phyloP scores from a whole-genome alignment of 805 yeast species.

The Scheffersomyces stipitis region DNA sequence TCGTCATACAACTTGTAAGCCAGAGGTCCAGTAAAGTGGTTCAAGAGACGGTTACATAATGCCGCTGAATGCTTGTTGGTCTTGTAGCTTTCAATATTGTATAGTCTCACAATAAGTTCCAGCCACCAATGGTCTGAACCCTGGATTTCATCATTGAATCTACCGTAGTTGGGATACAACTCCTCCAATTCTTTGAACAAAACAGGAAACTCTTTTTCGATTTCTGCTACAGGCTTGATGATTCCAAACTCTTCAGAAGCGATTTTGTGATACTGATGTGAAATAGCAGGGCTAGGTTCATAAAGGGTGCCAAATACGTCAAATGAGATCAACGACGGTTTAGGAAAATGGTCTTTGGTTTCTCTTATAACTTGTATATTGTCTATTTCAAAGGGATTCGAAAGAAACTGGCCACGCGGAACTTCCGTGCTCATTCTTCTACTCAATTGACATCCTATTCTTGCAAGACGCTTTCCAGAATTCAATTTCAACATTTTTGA shows the following conservation, averaged over 20 bases:
- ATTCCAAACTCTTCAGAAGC: conserved; percentile 46
- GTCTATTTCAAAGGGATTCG: conserved; percentile 25
- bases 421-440: not conserved
- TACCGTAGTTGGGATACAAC: conserved; percentile 65
- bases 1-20: conserved; percentile 59
- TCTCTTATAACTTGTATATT: conserved; percentile 26
- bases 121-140: conserved; percentile 57
- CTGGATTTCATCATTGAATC: conserved; percentile 21
- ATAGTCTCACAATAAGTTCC: conserved; percentile 44
- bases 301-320: conserved; percentile 72
- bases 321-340: conserved; percentile 55
- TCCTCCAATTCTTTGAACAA: conserved; percentile 35
- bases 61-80: conserved; percentile 21
- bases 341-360: conserved; percentile 17
- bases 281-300: conserved; percentile 53
- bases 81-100: conserved; percentile 29
- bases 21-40: conserved; percentile 47
- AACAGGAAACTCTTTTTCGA: conserved; percentile 23
- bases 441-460: not conserved
- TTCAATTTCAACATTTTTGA: too few relatives aligned
- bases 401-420: conserved; percentile 8
- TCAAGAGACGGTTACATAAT: conserved; percentile 47
- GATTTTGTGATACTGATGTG: conserved; percentile 52
- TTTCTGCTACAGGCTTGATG: conserved; percentile 22
- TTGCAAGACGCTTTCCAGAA: too few relatives aligned